Percentiles rank a stretch among this genome's conserved stretches.
phyloP scores from a whole-genome alignment of 2,329 filamentous ascomycete genomes.

The Claviceps monticola region DNA sequence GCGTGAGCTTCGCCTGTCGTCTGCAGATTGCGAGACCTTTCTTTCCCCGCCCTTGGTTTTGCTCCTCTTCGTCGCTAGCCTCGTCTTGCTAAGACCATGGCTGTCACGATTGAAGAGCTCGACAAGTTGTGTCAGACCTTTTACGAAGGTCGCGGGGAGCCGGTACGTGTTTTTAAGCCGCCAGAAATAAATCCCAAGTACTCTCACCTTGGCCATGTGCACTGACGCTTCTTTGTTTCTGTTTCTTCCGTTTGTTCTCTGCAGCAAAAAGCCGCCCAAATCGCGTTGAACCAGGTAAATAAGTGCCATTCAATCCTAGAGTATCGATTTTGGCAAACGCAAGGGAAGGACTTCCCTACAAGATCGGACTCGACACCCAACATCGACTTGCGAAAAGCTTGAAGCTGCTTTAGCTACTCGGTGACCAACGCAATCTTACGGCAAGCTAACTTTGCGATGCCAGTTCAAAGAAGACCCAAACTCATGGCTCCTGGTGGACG shows the following conservation, averaged over 20 bases:
- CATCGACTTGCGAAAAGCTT: not conserved
- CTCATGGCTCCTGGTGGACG: slow-evolving; percentile 93
- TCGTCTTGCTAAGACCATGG: slow-evolving; percentile 34
- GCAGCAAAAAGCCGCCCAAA: slow-evolving; percentile 93
- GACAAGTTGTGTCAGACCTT: slow-evolving; percentile 93
- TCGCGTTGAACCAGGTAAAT: slow-evolving; percentile 76
- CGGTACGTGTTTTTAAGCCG: slow-evolving; percentile 43
- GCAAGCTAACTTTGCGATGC: slow-evolving; percentile 10
- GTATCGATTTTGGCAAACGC: not conserved
- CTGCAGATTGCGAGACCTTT: slow-evolving; percentile 9
- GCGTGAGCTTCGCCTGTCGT: slow-evolving; percentile 11
- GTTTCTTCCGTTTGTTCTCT: slow-evolving; percentile 17
- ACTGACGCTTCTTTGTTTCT: slow-evolving; percentile 24
- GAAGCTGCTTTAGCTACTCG: not conserved
- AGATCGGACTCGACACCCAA: not conserved
- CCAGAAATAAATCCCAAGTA: not conserved
- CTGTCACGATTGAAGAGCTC: slow-evolving; percentile 77
- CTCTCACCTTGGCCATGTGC: slow-evolving; percentile 4
- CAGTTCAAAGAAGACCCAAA: slow-evolving; percentile 99
- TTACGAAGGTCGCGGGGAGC: slow-evolving; percentile 90
- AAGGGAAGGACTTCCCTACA: not conserved
- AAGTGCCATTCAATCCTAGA: not conserved
- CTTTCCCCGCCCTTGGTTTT: slow-evolving; percentile 15
- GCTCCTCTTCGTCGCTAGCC: slow-evolving; percentile 16
- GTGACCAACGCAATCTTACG: not conserved